Evolutionary conservation across 2,329 filamentous ascomycete species (phyloP).

Genomic region (Aspergillus calidoustus): DNA sequence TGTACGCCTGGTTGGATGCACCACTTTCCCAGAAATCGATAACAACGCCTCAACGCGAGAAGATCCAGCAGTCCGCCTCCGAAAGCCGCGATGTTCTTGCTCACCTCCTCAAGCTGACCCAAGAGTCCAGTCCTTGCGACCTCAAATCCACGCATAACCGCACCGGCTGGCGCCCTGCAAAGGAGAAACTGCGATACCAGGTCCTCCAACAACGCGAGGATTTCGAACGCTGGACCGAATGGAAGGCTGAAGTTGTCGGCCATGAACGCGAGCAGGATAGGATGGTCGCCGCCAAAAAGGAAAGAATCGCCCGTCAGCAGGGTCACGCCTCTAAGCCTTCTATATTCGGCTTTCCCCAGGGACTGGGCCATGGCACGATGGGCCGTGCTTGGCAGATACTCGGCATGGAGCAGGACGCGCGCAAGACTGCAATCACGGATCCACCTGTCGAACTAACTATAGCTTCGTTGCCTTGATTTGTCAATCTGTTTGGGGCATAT

Average conservation of each 20-base stretch:
- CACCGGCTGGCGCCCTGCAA: constrained; percentile 46
- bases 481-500: not conserved
- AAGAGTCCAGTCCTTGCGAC: constrained; percentile 45
- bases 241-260: constrained; percentile 47
- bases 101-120: constrained; percentile 49
- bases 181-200: constrained; percentile 49
- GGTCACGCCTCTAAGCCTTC: constrained; percentile 32
- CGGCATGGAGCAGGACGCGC: constrained; percentile 42
- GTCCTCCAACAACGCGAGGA: constrained; percentile 51
- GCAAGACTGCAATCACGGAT: constrained; percentile 25
- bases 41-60: constrained; percentile 35
- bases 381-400: constrained; percentile 47
- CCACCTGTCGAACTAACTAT: constrained; percentile 23
- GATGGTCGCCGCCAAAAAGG: constrained; percentile 38
- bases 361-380: constrained; percentile 46
- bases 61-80: constrained; percentile 39
- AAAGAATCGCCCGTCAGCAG: constrained; percentile 35
- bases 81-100: constrained; percentile 50
- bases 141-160: constrained; percentile 43
- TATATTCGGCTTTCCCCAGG: constrained; percentile 38
- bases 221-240: constrained; percentile 52
- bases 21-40: constrained; percentile 38
- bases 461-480: constrained; percentile 16
- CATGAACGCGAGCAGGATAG: constrained; percentile 44
- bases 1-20: constrained; percentile 50